Evolutionary conservation across 352 stramenopile species (phyloP).

Genomic region (Phytophthora sp.): DNA sequence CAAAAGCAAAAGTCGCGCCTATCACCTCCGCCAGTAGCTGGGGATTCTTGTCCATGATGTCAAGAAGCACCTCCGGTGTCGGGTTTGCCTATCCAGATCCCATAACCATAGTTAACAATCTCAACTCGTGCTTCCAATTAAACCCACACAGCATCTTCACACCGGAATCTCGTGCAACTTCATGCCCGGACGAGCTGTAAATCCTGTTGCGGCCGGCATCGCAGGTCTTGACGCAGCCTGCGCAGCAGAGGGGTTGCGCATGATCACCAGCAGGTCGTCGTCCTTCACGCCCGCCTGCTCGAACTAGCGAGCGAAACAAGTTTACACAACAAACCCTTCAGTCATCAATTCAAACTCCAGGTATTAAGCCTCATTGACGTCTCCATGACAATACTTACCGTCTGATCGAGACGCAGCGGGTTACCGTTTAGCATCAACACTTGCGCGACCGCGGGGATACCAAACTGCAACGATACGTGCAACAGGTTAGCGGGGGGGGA

Average conservation of each 20-base stretch:
- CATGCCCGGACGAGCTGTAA: constrained; percentile 68
- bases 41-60: constrained; percentile 87
- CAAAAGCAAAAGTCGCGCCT: too few species aligned
- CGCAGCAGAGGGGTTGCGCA: constrained; percentile 42
- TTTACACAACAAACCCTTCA: constrained; percentile 7
- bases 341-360: too few species aligned
- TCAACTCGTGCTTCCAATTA: neutral
- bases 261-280: constrained; percentile 77
- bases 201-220: constrained; percentile 26
- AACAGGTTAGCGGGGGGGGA: constrained; percentile 5
- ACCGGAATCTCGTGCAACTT: constrained; percentile 83
- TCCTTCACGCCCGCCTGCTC: constrained; percentile 71
- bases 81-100: constrained; percentile 44
- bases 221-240: constrained; percentile 17
- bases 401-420: constrained; percentile 56
- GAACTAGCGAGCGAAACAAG: constrained; percentile 48
- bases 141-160: constrained; percentile 12
- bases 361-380: too few species aligned
- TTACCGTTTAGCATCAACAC: constrained; percentile 71
- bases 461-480: constrained; percentile 53
- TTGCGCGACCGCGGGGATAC: constrained; percentile 57
- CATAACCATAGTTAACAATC: neutral
- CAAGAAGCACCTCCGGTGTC: constrained; percentile 75
- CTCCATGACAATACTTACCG: constrained; percentile 38
- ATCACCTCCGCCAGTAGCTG: constrained; percentile 69